Evolutionary conservation across 495 filamentous ascomycete genomes (phyloP), one percentile per base, ranked within the genome.

Genomic region (Sordaria brevicollis): DNA sequence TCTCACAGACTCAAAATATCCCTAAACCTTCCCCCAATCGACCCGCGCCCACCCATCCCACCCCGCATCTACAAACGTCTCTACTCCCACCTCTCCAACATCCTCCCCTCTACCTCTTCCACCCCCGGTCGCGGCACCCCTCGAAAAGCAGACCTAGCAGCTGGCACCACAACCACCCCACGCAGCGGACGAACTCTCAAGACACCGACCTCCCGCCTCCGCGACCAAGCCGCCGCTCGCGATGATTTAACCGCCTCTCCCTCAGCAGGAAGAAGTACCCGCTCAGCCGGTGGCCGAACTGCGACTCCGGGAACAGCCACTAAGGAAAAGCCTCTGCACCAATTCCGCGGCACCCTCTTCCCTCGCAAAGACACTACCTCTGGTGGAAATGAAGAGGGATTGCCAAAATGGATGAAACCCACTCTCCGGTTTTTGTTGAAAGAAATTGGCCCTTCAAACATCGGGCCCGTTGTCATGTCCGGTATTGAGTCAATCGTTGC

Each of bases 31-130:
- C 94, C 94, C 7, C 86, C 88, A 2, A 90, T 97, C 41, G 85
- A 91, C 68, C 88, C 92, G 13, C 88, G 88, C 19, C 93, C 95
- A 6, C 96, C 95, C 17, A 91, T 93, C 71, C 89, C 89, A 39
- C 93, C 93, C 10, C 87, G 87, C 73, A 84, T 90, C 35, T 99
- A 98, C 81, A 91, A 91, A 74, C 92, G 91, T 74, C 85, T 99
- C 43, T 93, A 93, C 79, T 80, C 81, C 43, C 92, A 93, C 76
- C 88, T 99, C 65, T 89, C 94, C 68, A 88, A 86, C 65, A 89
- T 89, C 29, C 83, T 97, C 7, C 83, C 87, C 4, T 71, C 80
- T 8, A 75, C 77, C 6, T 74, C 79, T 19, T 76, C 73, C 19
- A 80, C 73, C 4, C 75, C 78, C n/a, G 76, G 66, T 65, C 75